phyloP scores from a whole-genome alignment of 345 rosid genomes.

The Dovyalis caffra region DNA sequence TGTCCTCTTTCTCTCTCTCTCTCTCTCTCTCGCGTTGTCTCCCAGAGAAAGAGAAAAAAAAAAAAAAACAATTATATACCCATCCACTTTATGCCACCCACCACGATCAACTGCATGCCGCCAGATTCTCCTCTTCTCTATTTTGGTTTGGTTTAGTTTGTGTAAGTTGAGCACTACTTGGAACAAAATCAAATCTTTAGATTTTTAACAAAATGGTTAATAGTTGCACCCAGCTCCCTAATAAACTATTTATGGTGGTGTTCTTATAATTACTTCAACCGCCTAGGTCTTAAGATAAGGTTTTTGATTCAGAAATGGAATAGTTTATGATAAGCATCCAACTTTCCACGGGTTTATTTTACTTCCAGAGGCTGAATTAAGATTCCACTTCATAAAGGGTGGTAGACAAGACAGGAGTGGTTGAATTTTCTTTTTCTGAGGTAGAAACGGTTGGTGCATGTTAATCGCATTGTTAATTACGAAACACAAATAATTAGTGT shows the following conservation, averaged over 20 bases:
- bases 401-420: neutral
- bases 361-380: neutral
- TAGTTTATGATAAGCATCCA: no score
- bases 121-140: neutral
- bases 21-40: constrained; percentile 1
- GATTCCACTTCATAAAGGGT: constrained; percentile 2
- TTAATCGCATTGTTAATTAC: neutral
- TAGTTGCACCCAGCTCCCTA: no score
- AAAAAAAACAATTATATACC: no score
- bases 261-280: no score
- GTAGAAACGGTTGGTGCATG: neutral
- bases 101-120: neutral
- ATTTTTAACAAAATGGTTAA: no score
- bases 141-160: neutral
- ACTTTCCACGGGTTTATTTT: constrained; percentile 3
- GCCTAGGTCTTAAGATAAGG: no score
- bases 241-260: no score
- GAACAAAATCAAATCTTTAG: no score
- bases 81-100: constrained; percentile 8
- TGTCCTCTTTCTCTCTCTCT: neutral
- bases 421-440: neutral
- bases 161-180: no score
- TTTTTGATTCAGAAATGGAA: neutral
- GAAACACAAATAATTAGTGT: constrained; percentile 1
- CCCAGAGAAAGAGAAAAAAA: no score